Conservation (phyloP, 1,139 yeast species). For the Kodamaea plutei region DNA sequence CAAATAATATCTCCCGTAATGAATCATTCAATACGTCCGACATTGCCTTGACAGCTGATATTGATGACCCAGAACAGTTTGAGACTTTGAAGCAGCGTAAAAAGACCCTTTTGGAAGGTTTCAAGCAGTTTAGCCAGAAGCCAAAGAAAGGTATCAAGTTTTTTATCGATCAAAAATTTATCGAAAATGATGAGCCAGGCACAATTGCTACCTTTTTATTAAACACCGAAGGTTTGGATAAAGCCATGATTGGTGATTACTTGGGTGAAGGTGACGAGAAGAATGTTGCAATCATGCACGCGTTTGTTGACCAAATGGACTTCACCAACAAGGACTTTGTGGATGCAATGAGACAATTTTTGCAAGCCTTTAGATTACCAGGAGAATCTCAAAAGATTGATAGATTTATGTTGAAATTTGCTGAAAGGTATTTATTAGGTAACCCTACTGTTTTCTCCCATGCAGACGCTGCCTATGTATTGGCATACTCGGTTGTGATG, state of each 20-base stretch:
- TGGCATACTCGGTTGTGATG: constrained; percentile 90
- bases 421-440: constrained; percentile 84
- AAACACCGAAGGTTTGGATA: constrained; percentile 77
- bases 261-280: constrained; percentile 85
- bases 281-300: constrained; percentile 83
- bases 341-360: constrained; percentile 77
- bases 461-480: constrained; percentile 90
- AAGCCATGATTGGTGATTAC: constrained; percentile 83
- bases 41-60: constrained; percentile 22
- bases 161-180: constrained; percentile 60
- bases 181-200: constrained; percentile 55
- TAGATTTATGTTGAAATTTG: constrained; percentile 93
- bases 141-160: constrained; percentile 75
- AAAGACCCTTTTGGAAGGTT: constrained; percentile 73
- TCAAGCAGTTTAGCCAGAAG: constrained; percentile 74
- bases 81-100: constrained; percentile 82
- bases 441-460: constrained; percentile 83
- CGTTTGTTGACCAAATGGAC: constrained; percentile 86
- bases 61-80: constrained; percentile 80
- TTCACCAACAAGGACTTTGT: constrained; percentile 68
- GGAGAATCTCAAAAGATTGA: constrained; percentile 99
- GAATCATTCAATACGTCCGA: constrained; percentile 28
- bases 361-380: constrained; percentile 88
- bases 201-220: constrained; percentile 74
- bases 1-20: constrained; percentile 29